Percentiles rank a stretch among this genome's conserved stretches.
Evolutionary conservation across 257 asterid genomes (phyloP).

Genomic region (Gentiana macrophylla): DNA sequence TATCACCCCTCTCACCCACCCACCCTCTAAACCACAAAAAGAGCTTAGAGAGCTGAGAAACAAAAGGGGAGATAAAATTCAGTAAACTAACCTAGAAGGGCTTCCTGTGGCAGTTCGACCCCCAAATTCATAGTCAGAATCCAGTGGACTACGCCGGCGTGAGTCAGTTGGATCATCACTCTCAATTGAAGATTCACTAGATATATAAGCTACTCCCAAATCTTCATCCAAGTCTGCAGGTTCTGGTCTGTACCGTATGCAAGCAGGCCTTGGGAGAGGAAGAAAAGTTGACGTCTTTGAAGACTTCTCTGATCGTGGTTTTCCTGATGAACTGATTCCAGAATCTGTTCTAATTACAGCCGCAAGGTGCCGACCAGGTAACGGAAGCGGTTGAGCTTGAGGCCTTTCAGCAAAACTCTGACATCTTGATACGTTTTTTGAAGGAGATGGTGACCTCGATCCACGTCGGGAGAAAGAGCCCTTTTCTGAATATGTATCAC

Average conservation of each 20-base stretch:
- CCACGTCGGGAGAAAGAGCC: constrained; percentile 65
- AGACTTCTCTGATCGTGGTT: constrained; percentile 42
- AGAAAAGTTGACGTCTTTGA: constrained; percentile 56
- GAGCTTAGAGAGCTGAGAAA: no score
- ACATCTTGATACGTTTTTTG: constrained; percentile 74
- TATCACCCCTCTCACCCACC: no score
- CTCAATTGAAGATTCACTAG: constrained; percentile 79
- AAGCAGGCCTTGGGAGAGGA: constrained; percentile 54
- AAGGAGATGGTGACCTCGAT: constrained; percentile 84
- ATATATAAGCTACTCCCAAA: constrained; percentile 54
- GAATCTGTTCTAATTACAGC: constrained; percentile 50
- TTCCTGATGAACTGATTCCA: constrained; percentile 46
- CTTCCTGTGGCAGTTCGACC: constrained; percentile 67
- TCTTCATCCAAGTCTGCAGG: constrained; percentile 66
- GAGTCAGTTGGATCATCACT: constrained; percentile 78
- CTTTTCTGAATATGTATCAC: constrained; percentile 64
- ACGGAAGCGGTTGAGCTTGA: constrained; percentile 82
- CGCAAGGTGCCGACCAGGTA: constrained; percentile 51
- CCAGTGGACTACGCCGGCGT: constrained; percentile 64
- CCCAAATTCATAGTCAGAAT: constrained; percentile 65
- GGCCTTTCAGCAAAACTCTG: constrained; percentile 90
- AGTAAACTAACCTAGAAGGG: constrained; percentile 44
- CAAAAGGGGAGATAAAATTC: no score
- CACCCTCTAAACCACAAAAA: no score
- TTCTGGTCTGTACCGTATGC: constrained; percentile 64